Percentiles rank a stretch among this genome's conserved stretches.
Evolutionary conservation across 2,329 filamentous ascomycete species (phyloP).

Genomic region (Penicillium rolfsii): DNA sequence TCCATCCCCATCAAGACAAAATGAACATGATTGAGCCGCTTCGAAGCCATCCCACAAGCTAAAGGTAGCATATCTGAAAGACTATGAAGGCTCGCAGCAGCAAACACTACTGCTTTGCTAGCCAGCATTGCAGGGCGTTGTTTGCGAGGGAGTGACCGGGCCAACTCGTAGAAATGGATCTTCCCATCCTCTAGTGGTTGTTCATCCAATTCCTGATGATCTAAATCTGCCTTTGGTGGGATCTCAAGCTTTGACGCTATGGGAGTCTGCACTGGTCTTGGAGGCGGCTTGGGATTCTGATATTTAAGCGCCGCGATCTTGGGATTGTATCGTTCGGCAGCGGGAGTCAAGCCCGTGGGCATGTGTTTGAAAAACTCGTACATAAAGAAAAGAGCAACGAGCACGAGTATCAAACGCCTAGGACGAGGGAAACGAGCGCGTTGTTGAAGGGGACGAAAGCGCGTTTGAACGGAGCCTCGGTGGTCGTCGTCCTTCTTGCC

Average conservation of each 20-base stretch:
- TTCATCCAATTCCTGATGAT: slow-evolving; percentile 18
- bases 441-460: slow-evolving; percentile 38
- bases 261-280: slow-evolving; percentile 14
- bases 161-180: slow-evolving; percentile 69
- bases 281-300: slow-evolving; percentile 10
- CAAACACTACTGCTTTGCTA: slow-evolving; percentile 71
- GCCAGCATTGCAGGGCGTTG: slow-evolving; percentile 61
- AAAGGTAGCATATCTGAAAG: slow-evolving; percentile 74
- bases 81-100: slow-evolving; percentile 73
- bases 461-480: slow-evolving; percentile 40
- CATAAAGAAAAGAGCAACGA: slow-evolving; percentile 55
- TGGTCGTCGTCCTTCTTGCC: slow-evolving; percentile 69
- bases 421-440: slow-evolving; percentile 42
- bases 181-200: slow-evolving; percentile 63
- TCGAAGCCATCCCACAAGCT: slow-evolving; percentile 80
- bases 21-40: slow-evolving; percentile 75
- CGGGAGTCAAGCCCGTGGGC: slow-evolving; percentile 53
- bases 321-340: slow-evolving; percentile 37
- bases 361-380: slow-evolving; percentile 70
- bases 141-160: slow-evolving; percentile 61
- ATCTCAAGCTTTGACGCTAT: slow-evolving; percentile 14
- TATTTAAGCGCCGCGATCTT: slow-evolving; percentile 24
- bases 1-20: slow-evolving; percentile 77
- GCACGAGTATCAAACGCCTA: slow-evolving; percentile 56
- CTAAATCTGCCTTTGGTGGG: slow-evolving; percentile 16